phyloP scores from a whole-genome alignment of 2,329 filamentous ascomycete genomes.

The Hymenoscyphus repandus region DNA sequence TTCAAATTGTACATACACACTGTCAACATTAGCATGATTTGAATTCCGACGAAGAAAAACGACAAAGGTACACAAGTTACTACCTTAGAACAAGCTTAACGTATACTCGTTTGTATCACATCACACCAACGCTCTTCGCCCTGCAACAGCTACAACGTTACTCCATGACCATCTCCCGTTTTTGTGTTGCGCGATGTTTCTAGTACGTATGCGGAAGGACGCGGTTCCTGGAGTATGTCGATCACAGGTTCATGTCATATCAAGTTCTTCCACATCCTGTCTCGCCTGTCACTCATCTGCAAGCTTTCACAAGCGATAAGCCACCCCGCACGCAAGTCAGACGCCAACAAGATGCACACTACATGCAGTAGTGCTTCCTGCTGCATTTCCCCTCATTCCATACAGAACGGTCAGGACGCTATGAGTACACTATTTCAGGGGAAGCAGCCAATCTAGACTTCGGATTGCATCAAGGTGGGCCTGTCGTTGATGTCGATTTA shows the following conservation, averaged over 20 bases:
- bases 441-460: constrained; percentile 16
- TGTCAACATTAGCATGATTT: no score
- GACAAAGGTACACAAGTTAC: not conserved
- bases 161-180: not conserved
- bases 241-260: not conserved
- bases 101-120: not conserved
- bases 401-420: no score
- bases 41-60: no score
- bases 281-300: not conserved
- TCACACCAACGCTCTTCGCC: not conserved
- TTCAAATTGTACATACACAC: no score
- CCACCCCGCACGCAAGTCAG: constrained; percentile 1
- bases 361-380: not conserved
- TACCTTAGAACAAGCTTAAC: not conserved
- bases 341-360: not conserved
- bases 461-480: constrained; percentile 1
- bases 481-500: not conserved
- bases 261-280: not conserved
- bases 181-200: not conserved
- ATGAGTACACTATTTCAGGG: constrained; percentile 7
- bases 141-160: constrained; percentile 1
- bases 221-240: not conserved
- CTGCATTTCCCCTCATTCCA: constrained; percentile 4
- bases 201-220: constrained; percentile 2
- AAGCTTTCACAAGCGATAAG: not conserved